Conservation (phyloP, 495 filamentous ascomycete species). For the Tuber aestivum region DNA sequence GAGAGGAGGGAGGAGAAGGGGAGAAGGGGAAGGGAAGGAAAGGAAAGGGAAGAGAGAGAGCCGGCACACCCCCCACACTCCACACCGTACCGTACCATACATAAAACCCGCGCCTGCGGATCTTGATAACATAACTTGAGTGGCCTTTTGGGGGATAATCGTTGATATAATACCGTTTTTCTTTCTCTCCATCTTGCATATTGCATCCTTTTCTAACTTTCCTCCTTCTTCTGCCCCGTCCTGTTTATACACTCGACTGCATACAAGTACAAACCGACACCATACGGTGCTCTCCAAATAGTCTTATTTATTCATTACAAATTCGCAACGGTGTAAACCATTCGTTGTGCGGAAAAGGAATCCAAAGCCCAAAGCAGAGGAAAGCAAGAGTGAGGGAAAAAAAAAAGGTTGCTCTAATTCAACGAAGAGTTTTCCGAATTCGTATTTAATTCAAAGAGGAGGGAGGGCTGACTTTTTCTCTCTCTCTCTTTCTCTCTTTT, state of each 20-base stretch:
- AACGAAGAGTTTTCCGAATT: constrained; percentile 32
- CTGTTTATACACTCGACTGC: constrained; percentile 13
- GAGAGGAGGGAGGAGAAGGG: not conserved
- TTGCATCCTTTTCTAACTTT: constrained; percentile 15
- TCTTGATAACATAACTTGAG: not conserved
- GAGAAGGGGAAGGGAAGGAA: no score
- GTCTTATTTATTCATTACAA: constrained; percentile 3
- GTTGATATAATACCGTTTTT: constrained; percentile 1
- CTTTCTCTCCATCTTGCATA: constrained; percentile 14
- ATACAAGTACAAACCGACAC: constrained; percentile 3
- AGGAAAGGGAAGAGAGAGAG: not conserved
- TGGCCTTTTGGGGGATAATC: not conserved
- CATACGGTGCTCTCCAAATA: not conserved
- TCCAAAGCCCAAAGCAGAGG: not conserved
- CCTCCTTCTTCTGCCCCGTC: constrained; percentile 7
- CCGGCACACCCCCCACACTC: not conserved
- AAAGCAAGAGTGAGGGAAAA: constrained; percentile 33
- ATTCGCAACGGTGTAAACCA: constrained; percentile 2
- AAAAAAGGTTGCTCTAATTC: constrained; percentile 30
- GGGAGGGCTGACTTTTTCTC: constrained; percentile 13
- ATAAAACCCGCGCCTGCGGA: constrained; percentile 1
- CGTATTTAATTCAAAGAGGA: constrained; percentile 20
- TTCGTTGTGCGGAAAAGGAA: not conserved
- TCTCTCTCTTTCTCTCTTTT: no score
- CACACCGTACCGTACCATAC: not conserved